Conservation (phyloP, 176 grass and related monocot species). For the Carex littledalei region DNA sequence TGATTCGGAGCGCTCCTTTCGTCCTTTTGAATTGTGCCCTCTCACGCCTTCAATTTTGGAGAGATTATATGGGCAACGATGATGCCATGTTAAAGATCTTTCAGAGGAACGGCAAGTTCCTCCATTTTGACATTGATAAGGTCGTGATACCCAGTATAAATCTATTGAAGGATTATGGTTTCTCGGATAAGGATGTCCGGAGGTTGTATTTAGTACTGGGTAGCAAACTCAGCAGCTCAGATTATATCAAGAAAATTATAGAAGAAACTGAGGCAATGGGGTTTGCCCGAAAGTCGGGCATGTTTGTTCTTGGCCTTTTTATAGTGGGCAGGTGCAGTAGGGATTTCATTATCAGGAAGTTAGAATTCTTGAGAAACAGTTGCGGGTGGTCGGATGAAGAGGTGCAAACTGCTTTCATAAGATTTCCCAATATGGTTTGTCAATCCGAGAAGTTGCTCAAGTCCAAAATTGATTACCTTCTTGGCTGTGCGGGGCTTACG, state of each 20-base stretch:
- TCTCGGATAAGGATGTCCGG: neutral
- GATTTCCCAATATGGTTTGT: neutral
- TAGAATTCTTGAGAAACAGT: neutral
- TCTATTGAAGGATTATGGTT: neutral
- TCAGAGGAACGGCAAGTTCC: neutral
- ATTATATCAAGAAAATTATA: neutral
- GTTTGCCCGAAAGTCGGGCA: neutral
- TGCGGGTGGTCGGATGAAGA: slow-evolving; percentile 4
- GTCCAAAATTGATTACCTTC: slow-evolving; percentile 10
- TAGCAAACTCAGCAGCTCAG: neutral
- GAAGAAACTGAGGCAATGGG: slow-evolving; percentile 3
- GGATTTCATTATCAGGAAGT: neutral
- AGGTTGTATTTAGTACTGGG: neutral
- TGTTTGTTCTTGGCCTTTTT: neutral
- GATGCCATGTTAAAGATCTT: neutral
- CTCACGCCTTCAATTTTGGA: slow-evolving; percentile 2
- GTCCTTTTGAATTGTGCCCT: neutral
- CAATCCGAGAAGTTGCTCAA: neutral
- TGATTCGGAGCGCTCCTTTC: neutral
- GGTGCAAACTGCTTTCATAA: neutral
- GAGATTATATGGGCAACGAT: neutral
- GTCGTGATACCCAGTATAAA: neutral
- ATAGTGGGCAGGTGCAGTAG: neutral
- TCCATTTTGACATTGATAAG: neutral
- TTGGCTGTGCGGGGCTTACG: neutral